Conservation (phyloP, 2,329 filamentous ascomycete genomes). For the Diaporthe sp. region DNA sequence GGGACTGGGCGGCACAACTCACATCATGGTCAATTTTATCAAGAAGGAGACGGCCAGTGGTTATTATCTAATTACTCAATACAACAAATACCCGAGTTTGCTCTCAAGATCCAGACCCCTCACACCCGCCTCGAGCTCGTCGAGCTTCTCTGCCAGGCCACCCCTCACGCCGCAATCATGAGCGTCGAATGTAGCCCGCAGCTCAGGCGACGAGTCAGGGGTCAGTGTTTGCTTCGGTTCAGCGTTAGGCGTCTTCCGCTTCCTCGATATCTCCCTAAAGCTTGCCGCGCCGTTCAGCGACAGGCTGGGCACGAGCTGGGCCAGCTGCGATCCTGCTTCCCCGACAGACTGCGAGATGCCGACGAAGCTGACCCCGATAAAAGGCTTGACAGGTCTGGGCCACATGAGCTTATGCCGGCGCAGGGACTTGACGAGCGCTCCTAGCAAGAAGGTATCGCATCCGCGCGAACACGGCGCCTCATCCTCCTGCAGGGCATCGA, state of each 20-base stretch:
- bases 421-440: constrained; percentile 49
- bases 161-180: constrained; percentile 43
- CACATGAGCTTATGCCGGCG: constrained; percentile 46
- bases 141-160: constrained; percentile 43
- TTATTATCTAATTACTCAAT: constrained; percentile 40
- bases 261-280: constrained; percentile 15
- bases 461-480: constrained; percentile 42
- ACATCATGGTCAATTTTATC: neutral
- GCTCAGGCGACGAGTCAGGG: constrained; percentile 46
- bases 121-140: constrained; percentile 43
- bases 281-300: constrained; percentile 20
- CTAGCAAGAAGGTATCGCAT: constrained; percentile 49
- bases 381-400: constrained; percentile 48
- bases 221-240: constrained; percentile 41
- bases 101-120: constrained; percentile 49
- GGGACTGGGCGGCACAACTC: no score
- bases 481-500: constrained; percentile 45
- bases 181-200: constrained; percentile 35
- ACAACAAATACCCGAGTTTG: constrained; percentile 48
- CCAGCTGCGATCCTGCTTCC: constrained; percentile 43
- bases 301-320: constrained; percentile 16
- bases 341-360: constrained; percentile 44
- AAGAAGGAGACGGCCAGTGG: neutral
- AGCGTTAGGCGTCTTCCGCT: constrained; percentile 39
- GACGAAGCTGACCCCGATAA: constrained; percentile 46